Evolutionary conservation across 305 asterid genomes (phyloP), one percentile per base, ranked within the genome.

Genomic region (Fraxinus latifolia): DNA sequence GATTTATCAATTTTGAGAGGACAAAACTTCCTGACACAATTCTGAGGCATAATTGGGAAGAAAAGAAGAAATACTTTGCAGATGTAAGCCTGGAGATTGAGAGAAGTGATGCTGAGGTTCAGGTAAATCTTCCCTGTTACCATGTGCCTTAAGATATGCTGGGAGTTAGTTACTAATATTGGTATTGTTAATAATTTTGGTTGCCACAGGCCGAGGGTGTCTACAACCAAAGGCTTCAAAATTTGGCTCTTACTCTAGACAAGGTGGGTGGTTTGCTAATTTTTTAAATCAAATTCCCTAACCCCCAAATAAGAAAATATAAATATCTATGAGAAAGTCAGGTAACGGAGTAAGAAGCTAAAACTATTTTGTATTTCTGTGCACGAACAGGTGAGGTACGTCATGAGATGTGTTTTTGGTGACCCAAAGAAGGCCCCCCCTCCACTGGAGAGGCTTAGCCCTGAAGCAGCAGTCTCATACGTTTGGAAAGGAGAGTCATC

Each of bases 361-460:
- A 80, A 32, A 42, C 11, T 74, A 1, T 77, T 77, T 79, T 36
- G 42, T 19, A 29, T 79, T 33, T 7, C 55, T 25, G 3, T 78
- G 80, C 37, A n/a, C 77, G 7, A 87, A 82, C 91, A 96, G 99
- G 99, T 96, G 92, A 90, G 94, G 85, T 96, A 96, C 87, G 99
- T 96, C 42, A 93, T 96, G 98, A 89, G 98, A 85, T 89, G 95
- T 84, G 95, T 95, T 82, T 96, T 93, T 58, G 97, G 96, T 78
- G 98, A 96, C 90, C 99, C 98, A 19, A 92, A 95, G 88, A 87
- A 89, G 36, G 98, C 99, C 67, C 98, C 97, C 31, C 98, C 99
- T 84, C 98, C 98, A 70, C 82, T 96, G 55, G 97, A 93, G 87
- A 93, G 94, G 86, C 97, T 96, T 80, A 89, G 89, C 85, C 91